Conservation (phyloP, 331 rosid species). For the Dryas integrifolia region DNA sequence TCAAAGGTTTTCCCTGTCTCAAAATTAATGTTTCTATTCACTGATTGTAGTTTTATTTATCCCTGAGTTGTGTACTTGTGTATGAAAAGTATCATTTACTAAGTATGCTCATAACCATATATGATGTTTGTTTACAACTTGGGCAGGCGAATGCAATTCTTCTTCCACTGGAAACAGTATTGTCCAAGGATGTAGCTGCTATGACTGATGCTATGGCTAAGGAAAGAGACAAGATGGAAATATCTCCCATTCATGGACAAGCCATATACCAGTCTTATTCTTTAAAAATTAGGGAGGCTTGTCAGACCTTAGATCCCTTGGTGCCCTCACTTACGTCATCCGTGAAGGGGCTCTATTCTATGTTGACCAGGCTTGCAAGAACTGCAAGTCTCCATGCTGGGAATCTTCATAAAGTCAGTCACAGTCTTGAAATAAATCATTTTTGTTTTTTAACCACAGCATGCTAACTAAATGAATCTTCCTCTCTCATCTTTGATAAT, state of each 20-base stretch:
- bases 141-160: conserved; percentile 76
- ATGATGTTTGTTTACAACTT: conserved; percentile 34
- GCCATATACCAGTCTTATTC: conserved; percentile 91
- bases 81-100: not conserved
- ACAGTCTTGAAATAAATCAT: conserved; percentile 25
- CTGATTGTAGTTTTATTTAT: not conserved
- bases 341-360: conserved; percentile 82
- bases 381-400: conserved; percentile 97
- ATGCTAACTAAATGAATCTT: conserved; percentile 6
- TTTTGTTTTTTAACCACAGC: conserved; percentile 12
- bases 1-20: conserved; percentile 55
- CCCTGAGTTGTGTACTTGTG: not conserved
- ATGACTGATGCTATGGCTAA: conserved; percentile 74
- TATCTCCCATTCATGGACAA: conserved; percentile 90
- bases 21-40: conserved; percentile 6
- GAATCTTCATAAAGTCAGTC: conserved; percentile 78
- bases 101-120: conserved; percentile 22
- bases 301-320: conserved; percentile 71
- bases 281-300: conserved; percentile 76
- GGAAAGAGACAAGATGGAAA: conserved; percentile 81
- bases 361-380: conserved; percentile 83
- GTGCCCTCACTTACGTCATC: conserved; percentile 67
- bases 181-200: conserved; percentile 90
- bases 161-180: conserved; percentile 83
- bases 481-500: conserved; percentile 38